These are phyloP conservation scores for Aspergillus sp. DNA, from an alignment of 2,329 filamentous ascomycete species.

Conservation along the genomic window DNA sequence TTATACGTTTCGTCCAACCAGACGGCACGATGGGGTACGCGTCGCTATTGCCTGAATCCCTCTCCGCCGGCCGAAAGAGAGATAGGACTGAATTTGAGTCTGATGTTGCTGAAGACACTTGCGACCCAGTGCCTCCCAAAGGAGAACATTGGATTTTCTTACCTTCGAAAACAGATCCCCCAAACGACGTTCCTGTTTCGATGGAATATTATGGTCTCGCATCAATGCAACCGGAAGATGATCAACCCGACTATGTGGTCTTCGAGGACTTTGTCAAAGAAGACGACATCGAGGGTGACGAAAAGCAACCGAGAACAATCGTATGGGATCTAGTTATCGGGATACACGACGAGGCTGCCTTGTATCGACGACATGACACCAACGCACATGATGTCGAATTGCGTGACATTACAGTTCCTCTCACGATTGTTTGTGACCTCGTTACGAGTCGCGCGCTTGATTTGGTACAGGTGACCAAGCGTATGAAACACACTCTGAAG, in stretches of 20 bases:
- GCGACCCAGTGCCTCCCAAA: neutral
- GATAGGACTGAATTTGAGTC: neutral
- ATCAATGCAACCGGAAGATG: neutral
- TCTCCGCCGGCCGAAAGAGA: neutral
- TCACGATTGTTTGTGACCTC: neutral
- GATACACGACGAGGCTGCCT: neutral
- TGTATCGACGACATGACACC: conserved; percentile 1
- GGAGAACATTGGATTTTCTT: conserved; percentile 1
- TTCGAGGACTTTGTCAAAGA: neutral
- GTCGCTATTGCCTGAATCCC: neutral
- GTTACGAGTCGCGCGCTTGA: neutral
- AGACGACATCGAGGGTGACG: neutral
- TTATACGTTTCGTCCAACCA: conserved; percentile 1
- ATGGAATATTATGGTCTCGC: neutral
- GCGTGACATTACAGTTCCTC: neutral
- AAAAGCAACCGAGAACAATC: neutral
- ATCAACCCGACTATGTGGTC: neutral
- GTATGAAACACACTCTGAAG: neutral
- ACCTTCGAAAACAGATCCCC: neutral
- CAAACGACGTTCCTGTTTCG: neutral
- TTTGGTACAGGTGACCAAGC: neutral
- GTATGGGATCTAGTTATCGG: conserved; percentile 6
- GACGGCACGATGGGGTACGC: conserved; percentile 1
- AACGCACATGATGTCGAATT: neutral
- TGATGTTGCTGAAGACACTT: neutral